These are phyloP conservation scores for Magnolia sinica DNA, from an alignment of 164 flowering plant species.

Conservation along the genomic window DNA sequence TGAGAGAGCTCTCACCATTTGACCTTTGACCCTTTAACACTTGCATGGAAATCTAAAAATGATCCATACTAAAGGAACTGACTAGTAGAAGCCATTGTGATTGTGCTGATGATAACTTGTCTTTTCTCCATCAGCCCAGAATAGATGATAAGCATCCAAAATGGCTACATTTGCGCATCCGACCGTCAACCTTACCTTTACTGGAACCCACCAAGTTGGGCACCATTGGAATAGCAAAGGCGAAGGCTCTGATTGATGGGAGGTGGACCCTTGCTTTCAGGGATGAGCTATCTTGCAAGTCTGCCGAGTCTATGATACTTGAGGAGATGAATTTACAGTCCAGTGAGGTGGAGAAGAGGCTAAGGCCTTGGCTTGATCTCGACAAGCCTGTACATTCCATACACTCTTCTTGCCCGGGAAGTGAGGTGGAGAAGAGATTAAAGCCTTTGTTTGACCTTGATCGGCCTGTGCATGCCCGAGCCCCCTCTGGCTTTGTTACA, in stretches of 20 bases:
- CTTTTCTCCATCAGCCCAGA: constrained; percentile 51
- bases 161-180: constrained; percentile 89
- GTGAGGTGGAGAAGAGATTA: constrained; percentile 51
- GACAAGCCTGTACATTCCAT: constrained; percentile 28
- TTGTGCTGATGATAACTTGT: not conserved
- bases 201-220: constrained; percentile 42
- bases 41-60: no score
- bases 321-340: constrained; percentile 58
- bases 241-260: constrained; percentile 79
- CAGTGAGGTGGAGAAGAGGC: constrained; percentile 66
- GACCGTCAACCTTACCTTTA: constrained; percentile 76
- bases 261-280: constrained; percentile 93
- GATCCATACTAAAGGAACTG: no score
- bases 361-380: constrained; percentile 60
- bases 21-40: no score
- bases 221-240: constrained; percentile 34
- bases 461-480: constrained; percentile 21
- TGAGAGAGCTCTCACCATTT: no score
- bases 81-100: no score
- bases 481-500: constrained; percentile 12
- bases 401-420: not conserved
- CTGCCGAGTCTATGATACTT: constrained; percentile 66
- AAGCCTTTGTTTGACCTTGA: constrained; percentile 58
- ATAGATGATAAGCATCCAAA: constrained; percentile 80
- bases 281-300: constrained; percentile 71